A percentile compares a stretch with the other conserved stretches of the same genome.
phyloP scores from a whole-genome alignment of 176 grass and related monocot genomes.

The Coix lacrymajobi region DNA sequence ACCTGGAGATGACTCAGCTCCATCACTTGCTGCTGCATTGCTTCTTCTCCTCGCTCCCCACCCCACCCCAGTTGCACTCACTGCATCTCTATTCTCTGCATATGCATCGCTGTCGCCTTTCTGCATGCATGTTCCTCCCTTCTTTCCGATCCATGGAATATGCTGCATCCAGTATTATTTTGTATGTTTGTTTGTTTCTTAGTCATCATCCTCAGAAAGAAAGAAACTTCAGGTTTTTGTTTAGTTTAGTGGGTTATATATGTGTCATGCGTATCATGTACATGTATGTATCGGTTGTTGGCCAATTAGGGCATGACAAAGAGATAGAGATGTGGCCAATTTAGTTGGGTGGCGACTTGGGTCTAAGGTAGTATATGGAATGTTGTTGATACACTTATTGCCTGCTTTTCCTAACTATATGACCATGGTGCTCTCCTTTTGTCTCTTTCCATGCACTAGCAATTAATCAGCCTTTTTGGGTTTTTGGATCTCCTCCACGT shows the following conservation, averaged over 20 bases:
- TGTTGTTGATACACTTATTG: background rate
- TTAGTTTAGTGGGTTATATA: too few relatives aligned
- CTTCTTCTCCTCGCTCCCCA: background rate
- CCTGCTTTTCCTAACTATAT: conserved; percentile 14
- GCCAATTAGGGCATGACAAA: background rate
- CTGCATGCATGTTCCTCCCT: background rate
- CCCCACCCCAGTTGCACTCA: too few relatives aligned
- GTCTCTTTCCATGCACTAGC: background rate
- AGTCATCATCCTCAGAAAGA: background rate
- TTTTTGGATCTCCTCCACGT: background rate
- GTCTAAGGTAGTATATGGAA: background rate
- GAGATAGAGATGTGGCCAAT: background rate
- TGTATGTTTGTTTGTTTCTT: background rate
- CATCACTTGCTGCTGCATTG: too few relatives aligned
- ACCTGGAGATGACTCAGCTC: conserved; percentile 22
- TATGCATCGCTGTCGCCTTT: background rate
- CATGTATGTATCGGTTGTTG: too few relatives aligned
- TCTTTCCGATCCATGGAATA: background rate
- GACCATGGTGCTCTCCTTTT: background rate
- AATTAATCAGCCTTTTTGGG: background rate
- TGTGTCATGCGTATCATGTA: too few relatives aligned
- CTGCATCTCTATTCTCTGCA: too few relatives aligned
- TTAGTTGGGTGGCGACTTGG: too few relatives aligned
- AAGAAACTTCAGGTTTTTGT: too few relatives aligned
- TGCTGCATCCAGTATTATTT: background rate